Evolutionary conservation across 768 basidiomycete genomes (phyloP).

Genomic region (Pisolithus marmoratus): DNA sequence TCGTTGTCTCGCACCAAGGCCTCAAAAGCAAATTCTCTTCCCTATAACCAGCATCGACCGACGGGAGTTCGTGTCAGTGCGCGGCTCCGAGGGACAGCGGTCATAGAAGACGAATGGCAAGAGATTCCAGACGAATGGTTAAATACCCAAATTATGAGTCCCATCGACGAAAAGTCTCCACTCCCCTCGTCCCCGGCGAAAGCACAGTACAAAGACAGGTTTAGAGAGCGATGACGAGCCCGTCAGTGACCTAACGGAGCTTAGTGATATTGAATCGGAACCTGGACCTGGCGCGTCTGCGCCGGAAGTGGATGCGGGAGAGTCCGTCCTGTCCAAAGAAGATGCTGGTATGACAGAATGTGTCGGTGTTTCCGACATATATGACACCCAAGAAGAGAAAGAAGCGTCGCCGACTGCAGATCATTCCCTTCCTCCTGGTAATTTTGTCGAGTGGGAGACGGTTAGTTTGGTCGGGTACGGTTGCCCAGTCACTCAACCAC

Average conservation of each 20-base stretch:
- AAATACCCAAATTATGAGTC: constrained; percentile 11
- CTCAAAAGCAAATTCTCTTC: constrained; percentile 8
- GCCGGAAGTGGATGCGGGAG: constrained; percentile 3
- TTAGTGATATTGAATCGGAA: constrained; percentile 44
- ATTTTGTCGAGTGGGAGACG: constrained; percentile 89
- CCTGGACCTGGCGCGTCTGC: background rate
- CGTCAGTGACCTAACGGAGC: constrained; percentile 72
- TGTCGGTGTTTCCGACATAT: constrained; percentile 12
- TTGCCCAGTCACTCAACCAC: background rate
- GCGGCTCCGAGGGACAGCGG: constrained; percentile 49
- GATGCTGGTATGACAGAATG: constrained; percentile 12
- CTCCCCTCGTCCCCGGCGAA: constrained; percentile 6
- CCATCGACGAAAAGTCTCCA: constrained; percentile 8
- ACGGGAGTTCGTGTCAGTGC: constrained; percentile 63
- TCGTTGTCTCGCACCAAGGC: constrained; percentile 7
- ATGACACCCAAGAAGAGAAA: constrained; percentile 18
- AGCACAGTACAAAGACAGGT: constrained; percentile 39
- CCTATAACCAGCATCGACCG: constrained; percentile 24
- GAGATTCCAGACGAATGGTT: constrained; percentile 74
- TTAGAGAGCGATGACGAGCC: constrained; percentile 56
- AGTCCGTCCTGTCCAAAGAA: constrained; percentile 1
- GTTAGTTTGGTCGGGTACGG: constrained; percentile 38
- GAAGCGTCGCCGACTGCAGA: constrained; percentile 10
- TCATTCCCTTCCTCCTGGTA: constrained; percentile 31
- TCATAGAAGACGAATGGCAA: constrained; percentile 69